Conservation (phyloP, 2,329 filamentous ascomycete genomes). For the Fusarium pilosicola region DNA sequence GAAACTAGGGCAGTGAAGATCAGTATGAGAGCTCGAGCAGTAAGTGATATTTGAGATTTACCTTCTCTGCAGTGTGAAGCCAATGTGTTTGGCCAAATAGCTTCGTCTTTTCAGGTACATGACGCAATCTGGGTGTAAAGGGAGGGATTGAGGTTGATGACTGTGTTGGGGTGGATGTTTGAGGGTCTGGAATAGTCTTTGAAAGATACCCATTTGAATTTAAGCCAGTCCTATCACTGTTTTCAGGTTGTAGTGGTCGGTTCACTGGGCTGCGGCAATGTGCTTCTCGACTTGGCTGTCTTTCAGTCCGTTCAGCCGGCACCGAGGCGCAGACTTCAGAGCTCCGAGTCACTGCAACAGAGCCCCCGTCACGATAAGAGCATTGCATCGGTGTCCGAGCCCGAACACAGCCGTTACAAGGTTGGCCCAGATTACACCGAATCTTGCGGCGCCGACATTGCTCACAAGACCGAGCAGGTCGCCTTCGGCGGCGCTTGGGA, state of each 20-base stretch:
- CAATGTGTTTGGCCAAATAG: constrained; percentile 44
- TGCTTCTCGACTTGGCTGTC: background rate
- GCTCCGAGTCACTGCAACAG: background rate
- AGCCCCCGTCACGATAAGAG: constrained; percentile 38
- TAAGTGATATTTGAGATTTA: background rate
- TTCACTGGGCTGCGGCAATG: constrained; percentile 23
- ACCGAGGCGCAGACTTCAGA: background rate
- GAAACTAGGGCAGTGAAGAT: constrained; percentile 28
- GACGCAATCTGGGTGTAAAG: constrained; percentile 37
- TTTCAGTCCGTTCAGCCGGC: background rate
- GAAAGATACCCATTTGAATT: background rate
- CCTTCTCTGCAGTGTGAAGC: constrained; percentile 43
- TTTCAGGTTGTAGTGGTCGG: background rate
- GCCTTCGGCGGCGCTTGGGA: constrained; percentile 39
- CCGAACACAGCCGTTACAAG: constrained; percentile 39
- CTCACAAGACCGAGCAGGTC: constrained; percentile 41
- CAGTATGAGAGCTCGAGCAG: background rate
- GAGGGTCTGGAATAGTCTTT: background rate
- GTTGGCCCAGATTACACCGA: constrained; percentile 37
- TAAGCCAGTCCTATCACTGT: background rate
- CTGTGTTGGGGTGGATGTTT: background rate
- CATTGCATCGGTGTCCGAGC: constrained; percentile 39
- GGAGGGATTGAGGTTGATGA: constrained; percentile 33
- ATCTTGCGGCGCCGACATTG: constrained; percentile 43
- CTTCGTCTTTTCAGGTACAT: constrained; percentile 44